A percentile compares a stretch with the other conserved stretches of the same genome.
Evolutionary conservation across 2,329 filamentous ascomycete species (phyloP).

Genomic region (Cytospora leucostoma): DNA sequence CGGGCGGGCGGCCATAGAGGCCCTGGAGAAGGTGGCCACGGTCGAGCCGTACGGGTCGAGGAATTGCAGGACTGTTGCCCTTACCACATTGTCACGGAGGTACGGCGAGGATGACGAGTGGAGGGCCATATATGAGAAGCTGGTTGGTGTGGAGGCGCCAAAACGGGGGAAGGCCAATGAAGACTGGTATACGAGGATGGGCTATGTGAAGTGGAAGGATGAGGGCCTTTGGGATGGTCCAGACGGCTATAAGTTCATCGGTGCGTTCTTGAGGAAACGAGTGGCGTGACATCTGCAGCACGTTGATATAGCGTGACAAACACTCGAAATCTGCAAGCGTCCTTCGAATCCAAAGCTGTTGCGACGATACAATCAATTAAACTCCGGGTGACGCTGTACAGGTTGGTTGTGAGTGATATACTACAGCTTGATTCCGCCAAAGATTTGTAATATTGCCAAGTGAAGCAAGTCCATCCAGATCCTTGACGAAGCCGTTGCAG

Average conservation of each 20-base stretch:
- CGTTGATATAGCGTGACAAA: too few species aligned
- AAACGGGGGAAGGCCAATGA: conserved; percentile 11
- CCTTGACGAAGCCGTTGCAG: too few species aligned
- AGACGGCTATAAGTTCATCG: conserved; percentile 7
- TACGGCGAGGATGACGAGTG: conserved; percentile 28
- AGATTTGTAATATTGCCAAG: too few species aligned
- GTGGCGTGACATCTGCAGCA: neutral
- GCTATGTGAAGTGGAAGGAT: conserved; percentile 26
- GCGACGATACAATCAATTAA: too few species aligned
- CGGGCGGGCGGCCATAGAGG: conserved; percentile 22
- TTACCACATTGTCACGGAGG: conserved; percentile 20
- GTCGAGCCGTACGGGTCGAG: conserved; percentile 27
- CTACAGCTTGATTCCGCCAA: too few species aligned
- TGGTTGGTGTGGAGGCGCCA: neutral
- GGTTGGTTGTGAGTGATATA: too few species aligned
- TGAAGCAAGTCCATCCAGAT: too few species aligned
- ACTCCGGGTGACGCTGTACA: too few species aligned
- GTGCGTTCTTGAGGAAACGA: conserved; percentile 13
- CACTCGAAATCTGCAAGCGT: too few species aligned
- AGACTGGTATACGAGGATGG: conserved; percentile 25
- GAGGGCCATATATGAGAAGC: conserved; percentile 7
- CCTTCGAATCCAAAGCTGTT: too few species aligned
- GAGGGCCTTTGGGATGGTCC: conserved; percentile 3
- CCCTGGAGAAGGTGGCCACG: conserved; percentile 22
- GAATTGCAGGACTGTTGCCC: conserved; percentile 23